These are phyloP conservation scores for Annona cherimola DNA, from an alignment of 164 flowering plant species.

Conservation along the genomic window DNA sequence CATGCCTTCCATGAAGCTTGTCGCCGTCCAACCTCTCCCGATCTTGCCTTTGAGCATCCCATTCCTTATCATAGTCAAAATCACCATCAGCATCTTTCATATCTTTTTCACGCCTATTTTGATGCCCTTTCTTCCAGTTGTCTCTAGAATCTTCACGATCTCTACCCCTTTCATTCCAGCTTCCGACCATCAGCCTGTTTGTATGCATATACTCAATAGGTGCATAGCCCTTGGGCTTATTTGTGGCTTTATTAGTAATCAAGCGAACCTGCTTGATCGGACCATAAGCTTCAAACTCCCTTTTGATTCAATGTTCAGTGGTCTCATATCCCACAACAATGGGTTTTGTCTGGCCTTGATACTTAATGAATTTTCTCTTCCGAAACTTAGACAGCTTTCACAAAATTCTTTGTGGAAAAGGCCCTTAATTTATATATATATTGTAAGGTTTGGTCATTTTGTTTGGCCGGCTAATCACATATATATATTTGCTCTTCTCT, in stretches of 20 bases:
- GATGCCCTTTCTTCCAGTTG: constrained; percentile 62
- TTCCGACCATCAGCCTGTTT: constrained; percentile 96
- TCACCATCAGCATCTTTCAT: constrained; percentile 41
- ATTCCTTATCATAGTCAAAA: constrained; percentile 65
- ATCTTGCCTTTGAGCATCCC: constrained; percentile 72
- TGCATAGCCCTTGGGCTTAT: constrained; percentile 93
- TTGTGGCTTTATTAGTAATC: constrained; percentile 59
- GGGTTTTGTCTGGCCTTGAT: too few species aligned
- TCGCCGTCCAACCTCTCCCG: constrained; percentile 70
- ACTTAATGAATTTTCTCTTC: too few species aligned
- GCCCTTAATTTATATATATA: too few species aligned
- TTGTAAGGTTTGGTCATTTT: too few species aligned
- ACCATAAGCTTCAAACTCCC: too few species aligned
- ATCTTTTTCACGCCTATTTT: constrained; percentile 47
- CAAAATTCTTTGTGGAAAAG: too few species aligned
- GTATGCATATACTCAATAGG: constrained; percentile 90
- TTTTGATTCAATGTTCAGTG: too few species aligned
- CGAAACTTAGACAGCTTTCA: too few species aligned
- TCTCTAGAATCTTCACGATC: constrained; percentile 68
- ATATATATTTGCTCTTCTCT: too few species aligned
- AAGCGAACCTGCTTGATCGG: constrained; percentile 95
- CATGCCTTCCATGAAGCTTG: constrained; percentile 56
- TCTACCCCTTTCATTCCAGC: constrained; percentile 58
- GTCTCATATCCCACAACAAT: too few species aligned
- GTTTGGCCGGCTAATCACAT: too few species aligned